Percentiles rank a stretch among this genome's conserved stretches.
These are phyloP conservation scores for Phyllosticta ampelicida DNA, from an alignment of 2,329 filamentous ascomycete species.

Conservation along the genomic window DNA sequence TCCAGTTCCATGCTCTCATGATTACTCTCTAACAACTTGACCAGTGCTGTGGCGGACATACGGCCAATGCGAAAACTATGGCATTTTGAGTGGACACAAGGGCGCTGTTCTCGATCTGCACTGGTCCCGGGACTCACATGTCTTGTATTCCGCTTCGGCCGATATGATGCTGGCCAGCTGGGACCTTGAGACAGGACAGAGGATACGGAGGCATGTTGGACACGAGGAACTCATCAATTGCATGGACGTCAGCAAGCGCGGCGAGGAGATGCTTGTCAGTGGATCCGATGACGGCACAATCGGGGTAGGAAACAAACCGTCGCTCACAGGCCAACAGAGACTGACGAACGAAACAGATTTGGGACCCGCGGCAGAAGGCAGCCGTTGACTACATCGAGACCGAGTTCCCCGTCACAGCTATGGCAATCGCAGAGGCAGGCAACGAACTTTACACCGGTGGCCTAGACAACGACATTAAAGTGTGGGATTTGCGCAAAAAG, in stretches of 20 bases:
- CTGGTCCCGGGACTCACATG: conserved; percentile 90
- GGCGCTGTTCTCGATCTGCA: conserved; percentile 85
- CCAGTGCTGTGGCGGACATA: conserved; percentile 88
- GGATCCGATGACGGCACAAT: conserved; percentile 90
- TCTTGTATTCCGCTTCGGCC: conserved; percentile 84
- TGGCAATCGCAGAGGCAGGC: conserved; percentile 84
- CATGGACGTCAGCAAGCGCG: conserved; percentile 77
- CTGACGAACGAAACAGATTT: conserved; percentile 45
- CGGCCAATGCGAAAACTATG: conserved; percentile 90
- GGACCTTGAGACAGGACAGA: conserved; percentile 84
- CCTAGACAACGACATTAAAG: conserved; percentile 94
- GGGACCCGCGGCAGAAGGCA: conserved; percentile 87
- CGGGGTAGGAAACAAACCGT: conserved; percentile 38
- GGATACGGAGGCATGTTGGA: conserved; percentile 83
- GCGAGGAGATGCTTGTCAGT: conserved; percentile 81
- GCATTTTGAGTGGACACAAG: conserved; percentile 76
- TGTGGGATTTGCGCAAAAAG: conserved; percentile 94
- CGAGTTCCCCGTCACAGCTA: conserved; percentile 82
- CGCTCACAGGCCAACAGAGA: neutral
- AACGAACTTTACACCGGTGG: conserved; percentile 92
- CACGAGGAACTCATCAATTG: conserved; percentile 96
- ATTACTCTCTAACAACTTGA: neutral
- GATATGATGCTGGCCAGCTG: conserved; percentile 90
- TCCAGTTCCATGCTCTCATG: conserved; percentile 11
- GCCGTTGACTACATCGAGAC: conserved; percentile 83